These are phyloP conservation scores for Zancudomyces culisetae DNA, from an alignment of 371 early-diverging fungal species.

Conservation along the genomic window DNA sequence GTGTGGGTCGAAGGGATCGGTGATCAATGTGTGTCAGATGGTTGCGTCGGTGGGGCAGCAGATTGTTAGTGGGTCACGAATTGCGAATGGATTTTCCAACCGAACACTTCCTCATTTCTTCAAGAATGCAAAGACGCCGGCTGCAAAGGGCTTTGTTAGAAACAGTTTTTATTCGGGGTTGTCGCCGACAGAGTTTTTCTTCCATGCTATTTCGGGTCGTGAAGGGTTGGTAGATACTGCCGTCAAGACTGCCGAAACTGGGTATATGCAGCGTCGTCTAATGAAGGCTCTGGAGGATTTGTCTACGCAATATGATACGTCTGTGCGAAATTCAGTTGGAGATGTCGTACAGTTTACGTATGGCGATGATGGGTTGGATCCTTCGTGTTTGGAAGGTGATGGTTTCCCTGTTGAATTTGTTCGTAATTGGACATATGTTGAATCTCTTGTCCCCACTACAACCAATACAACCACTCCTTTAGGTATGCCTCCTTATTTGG, in stretches of 20 bases:
- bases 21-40: conserved; percentile 99
- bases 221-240: conserved; percentile 99
- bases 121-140: conserved; percentile 72
- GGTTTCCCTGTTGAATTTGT: conserved; percentile 76
- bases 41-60: conserved; percentile 99
- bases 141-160: conserved; percentile 94
- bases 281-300: conserved; percentile 99
- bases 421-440: conserved; percentile 52
- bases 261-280: conserved; percentile 97
- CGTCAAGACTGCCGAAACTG: conserved; percentile 98
- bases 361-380: conserved; percentile 97
- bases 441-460: conserved; percentile 1
- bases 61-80: conserved; percentile 91
- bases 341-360: conserved; percentile 90
- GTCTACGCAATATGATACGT: conserved; percentile 83
- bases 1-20: conserved; percentile 95
- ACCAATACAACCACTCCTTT: conserved; percentile 3
- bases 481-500: conserved; percentile 52
- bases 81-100: conserved; percentile 93
- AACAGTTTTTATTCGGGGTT: conserved; percentile 96
- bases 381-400: conserved; percentile 84
- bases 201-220: conserved; percentile 98
- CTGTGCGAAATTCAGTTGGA: conserved; percentile 90
- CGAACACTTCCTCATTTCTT: conserved; percentile 95
- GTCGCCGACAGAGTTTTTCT: conserved; percentile 92